These are phyloP conservation scores for Entomophthora muscae DNA, from an alignment of 371 early-diverging fungal genomes.

Conservation along the genomic window DNA sequence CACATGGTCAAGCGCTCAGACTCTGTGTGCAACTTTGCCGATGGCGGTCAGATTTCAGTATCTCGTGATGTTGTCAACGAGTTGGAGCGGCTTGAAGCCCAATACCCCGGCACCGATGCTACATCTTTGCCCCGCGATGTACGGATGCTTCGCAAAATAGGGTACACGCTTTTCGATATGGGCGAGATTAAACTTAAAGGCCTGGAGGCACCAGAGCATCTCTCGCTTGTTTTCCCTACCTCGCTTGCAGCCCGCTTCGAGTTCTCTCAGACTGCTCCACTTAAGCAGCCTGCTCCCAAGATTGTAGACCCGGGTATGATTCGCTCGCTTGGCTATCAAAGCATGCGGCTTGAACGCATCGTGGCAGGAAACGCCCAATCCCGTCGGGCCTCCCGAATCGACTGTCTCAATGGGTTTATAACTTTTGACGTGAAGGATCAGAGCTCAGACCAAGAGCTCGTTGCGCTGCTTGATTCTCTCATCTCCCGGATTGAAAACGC, in stretches of 20 bases:
- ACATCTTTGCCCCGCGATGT: slow-evolving; percentile 14
- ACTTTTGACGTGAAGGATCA: slow-evolving; percentile 27
- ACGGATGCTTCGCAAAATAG: slow-evolving; percentile 37
- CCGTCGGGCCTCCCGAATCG: slow-evolving; percentile 12
- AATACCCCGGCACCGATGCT: slow-evolving; percentile 14
- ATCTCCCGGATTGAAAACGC: slow-evolving; percentile 33
- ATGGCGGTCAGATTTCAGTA: slow-evolving; percentile 79
- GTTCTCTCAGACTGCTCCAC: background rate
- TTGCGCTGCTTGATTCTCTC: slow-evolving; percentile 32
- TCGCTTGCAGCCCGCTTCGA: background rate
- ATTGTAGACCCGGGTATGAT: slow-evolving; percentile 22
- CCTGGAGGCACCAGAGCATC: slow-evolving; percentile 69
- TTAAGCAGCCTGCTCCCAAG: slow-evolving; percentile 8
- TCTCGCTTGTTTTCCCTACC: slow-evolving; percentile 41
- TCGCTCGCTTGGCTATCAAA: slow-evolving; percentile 21
- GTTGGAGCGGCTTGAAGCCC: slow-evolving; percentile 19
- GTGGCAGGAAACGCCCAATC: slow-evolving; percentile 19
- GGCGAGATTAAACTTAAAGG: slow-evolving; percentile 77
- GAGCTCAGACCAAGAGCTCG: slow-evolving; percentile 33
- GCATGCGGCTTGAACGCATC: slow-evolving; percentile 32
- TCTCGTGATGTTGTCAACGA: slow-evolving; percentile 42
- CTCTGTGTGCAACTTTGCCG: slow-evolving; percentile 70
- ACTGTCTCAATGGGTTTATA: slow-evolving; percentile 14
- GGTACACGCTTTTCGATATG: slow-evolving; percentile 46
- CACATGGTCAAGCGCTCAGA: slow-evolving; percentile 84